phyloP scores from a whole-genome alignment of 345 rosid genomes.

The Limnanthes douglasii region DNA sequence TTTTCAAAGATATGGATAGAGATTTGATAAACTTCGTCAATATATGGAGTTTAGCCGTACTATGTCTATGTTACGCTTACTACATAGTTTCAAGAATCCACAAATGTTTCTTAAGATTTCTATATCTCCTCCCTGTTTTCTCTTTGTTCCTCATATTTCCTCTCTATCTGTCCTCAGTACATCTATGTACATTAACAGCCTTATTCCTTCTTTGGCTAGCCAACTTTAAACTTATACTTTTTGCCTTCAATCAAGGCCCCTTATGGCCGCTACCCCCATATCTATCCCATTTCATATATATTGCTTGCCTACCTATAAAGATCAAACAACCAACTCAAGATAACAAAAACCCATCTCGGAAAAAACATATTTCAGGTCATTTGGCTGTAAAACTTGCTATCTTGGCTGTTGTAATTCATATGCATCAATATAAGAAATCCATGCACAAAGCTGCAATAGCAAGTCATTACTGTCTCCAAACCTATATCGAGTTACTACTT shows the following conservation, averaged over 20 bases:
- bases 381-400: constrained; percentile 17
- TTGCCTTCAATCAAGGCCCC: constrained; percentile 24
- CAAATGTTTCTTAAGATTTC: constrained; percentile 11
- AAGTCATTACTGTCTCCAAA: constrained; percentile 6
- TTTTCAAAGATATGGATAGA: constrained; percentile 16
- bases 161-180: constrained; percentile 11
- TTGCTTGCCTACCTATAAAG: constrained; percentile 26
- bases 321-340: constrained; percentile 12
- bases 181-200: background rate
- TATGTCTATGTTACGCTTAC: constrained; percentile 19
- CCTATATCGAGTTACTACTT: constrained; percentile 18
- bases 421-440: constrained; percentile 6
- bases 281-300: constrained; percentile 14
- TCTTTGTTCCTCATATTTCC: constrained; percentile 18
- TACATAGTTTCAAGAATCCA: constrained; percentile 16
- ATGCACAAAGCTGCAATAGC: constrained; percentile 6
- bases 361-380: constrained; percentile 8
- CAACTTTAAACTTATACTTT: constrained; percentile 33
- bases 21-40: constrained; percentile 14
- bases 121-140: constrained; percentile 20
- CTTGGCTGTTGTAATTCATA: constrained; percentile 6
- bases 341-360: constrained; percentile 11
- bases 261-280: constrained; percentile 8
- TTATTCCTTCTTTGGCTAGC: constrained; percentile 25
- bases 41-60: constrained; percentile 9